Base-by-base conservation (phyloP, 1,284 basidiomycete genomes). In the Cutaneotrichosporon sp. region DNA sequence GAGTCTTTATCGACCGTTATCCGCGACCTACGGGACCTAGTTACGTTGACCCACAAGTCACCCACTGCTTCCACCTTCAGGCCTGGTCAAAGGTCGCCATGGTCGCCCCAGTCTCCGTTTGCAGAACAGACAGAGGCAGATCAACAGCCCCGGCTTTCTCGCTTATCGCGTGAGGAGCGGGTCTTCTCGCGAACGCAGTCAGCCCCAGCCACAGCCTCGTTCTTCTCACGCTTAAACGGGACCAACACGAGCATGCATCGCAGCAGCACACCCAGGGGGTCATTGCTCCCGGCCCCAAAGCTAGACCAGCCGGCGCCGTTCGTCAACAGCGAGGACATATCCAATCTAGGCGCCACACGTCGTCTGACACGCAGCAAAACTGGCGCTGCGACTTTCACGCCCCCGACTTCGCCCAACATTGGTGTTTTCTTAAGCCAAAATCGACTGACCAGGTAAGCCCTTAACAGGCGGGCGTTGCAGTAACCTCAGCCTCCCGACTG, bases 21-120 rank as follows among this genome's bases (percentile, higher is more conserved):
- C 14, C 49, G 65, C 2, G 70, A 72, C n/a, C 54, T 74, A 6
- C 64, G 64, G 31, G 51, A 74, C 39, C 59, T 74, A 11, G 71
- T 74, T 32, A 72, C 64, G 1, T 54, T 72, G 2, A 62, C 67
- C 4, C 27, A 39, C 2, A 42, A 54, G 17, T 64, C 64, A 3
- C 61, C 63, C 3, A 32, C 50, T 2, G 49, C 54, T 1, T 48
- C 51, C 2, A 45, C 58, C n/a, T 22, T 24, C 4, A 12, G 5
- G 6, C 14, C 24, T 16, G 16, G 22, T 38, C 42, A 35, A 31
- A 20, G 10, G 25, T 22, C 37, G 3, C 46, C 35, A 5, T 37
- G 37, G n/a, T 6, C 37, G 39, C 20, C 37, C 3, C 37, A 14
- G 14, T 12, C 35, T 7, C 27, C n/a, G 11, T 37, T 31, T 3